Evolutionary conservation across 768 basidiomycete species (phyloP).

Genomic region (Tricholoma saponaceum): DNA sequence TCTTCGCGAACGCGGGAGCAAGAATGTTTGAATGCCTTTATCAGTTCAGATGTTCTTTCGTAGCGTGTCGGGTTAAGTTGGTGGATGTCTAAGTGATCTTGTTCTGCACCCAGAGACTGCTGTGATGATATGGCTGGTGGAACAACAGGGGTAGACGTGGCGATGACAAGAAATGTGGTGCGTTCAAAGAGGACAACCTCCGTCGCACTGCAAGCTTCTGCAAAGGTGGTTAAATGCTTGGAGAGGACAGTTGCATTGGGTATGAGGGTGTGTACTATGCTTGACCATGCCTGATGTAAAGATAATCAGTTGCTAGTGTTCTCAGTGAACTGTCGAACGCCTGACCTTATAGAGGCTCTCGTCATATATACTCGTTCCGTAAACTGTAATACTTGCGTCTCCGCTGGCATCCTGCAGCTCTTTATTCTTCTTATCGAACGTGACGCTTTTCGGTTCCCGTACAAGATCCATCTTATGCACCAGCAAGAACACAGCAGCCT

Average conservation of each 20-base stretch:
- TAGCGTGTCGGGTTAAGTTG: slow-evolving; percentile 68
- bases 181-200: slow-evolving; percentile 97
- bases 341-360: slow-evolving; percentile 90
- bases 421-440: slow-evolving; percentile 67
- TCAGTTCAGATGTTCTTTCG: slow-evolving; percentile 86
- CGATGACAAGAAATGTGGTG: slow-evolving; percentile 97
- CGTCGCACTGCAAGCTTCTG: slow-evolving; percentile 81
- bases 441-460: slow-evolving; percentile 50
- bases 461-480: slow-evolving; percentile 99
- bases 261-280: slow-evolving; percentile 93
- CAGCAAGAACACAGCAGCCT: slow-evolving; percentile 83
- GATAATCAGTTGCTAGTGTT: not conserved
- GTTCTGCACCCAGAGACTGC: slow-evolving; percentile 8
- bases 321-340: slow-evolving; percentile 12
- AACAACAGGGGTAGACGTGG: slow-evolving; percentile 56
- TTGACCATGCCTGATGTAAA: slow-evolving; percentile 85
- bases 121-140: slow-evolving; percentile 23
- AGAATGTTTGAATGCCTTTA: slow-evolving; percentile 93
- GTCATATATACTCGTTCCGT: slow-evolving; percentile 95
- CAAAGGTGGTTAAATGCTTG: slow-evolving; percentile 82
- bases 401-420: slow-evolving; percentile 72
- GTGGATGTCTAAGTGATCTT: slow-evolving; percentile 31
- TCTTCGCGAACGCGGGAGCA: slow-evolving; percentile 84
- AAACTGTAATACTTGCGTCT: slow-evolving; percentile 61
- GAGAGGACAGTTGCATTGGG: slow-evolving; percentile 91